Evolutionary conservation across 2,329 filamentous ascomycete species (phyloP).

Genomic region (Colletotrichum sp.): DNA sequence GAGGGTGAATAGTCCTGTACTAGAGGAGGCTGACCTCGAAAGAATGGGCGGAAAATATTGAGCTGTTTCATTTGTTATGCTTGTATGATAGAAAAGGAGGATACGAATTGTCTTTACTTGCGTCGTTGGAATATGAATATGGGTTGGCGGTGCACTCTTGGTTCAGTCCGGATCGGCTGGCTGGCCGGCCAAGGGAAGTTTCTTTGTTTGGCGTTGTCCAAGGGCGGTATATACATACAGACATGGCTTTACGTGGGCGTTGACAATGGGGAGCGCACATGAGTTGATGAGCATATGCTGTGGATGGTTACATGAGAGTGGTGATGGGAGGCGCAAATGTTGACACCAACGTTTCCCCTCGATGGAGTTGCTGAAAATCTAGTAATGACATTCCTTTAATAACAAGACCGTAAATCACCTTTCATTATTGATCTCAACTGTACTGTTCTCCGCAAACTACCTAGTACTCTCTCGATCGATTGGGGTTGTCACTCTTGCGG

Average conservation of each 20-base stretch:
- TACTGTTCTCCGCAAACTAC: background rate
- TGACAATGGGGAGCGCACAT: background rate
- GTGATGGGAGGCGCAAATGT: background rate
- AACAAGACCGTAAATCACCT: background rate
- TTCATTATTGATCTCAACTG: rapidly evolving
- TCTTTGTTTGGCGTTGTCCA: background rate
- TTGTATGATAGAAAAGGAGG: background rate
- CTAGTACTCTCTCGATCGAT: background rate
- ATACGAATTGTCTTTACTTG: background rate
- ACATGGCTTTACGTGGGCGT: background rate
- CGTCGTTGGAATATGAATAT: background rate
- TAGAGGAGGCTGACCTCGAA: slow-evolving; percentile 31
- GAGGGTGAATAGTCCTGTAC: slow-evolving; percentile 23
- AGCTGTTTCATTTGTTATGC: background rate
- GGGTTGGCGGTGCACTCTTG: background rate
- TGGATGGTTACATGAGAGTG: background rate
- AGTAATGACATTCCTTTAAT: background rate
- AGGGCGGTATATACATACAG: background rate
- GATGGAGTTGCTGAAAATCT: background rate
- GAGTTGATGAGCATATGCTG: background rate
- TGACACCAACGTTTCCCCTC: background rate
- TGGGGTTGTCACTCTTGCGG: background rate
- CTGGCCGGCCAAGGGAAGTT: background rate
- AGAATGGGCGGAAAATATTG: slow-evolving; percentile 30
- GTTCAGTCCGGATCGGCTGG: background rate